A percentile compares a stretch with the other conserved stretches of the same genome.
phyloP scores from a whole-genome alignment of 805 yeast species.

The Candida ortonii region DNA sequence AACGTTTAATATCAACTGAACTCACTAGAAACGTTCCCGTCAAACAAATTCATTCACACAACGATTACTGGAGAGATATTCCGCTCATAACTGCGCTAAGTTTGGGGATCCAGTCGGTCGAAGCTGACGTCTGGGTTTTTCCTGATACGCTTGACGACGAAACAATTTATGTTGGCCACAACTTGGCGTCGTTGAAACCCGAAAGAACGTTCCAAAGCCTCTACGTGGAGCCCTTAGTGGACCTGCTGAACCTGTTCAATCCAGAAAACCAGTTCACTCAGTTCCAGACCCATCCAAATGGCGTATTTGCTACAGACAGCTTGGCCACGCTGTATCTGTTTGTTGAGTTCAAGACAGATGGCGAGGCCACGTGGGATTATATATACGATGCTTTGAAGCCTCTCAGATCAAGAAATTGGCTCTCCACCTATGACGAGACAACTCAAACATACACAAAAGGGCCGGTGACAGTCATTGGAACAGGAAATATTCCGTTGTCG shows the following conservation, averaged over 20 bases:
- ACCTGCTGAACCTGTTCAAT: conserved; percentile 50
- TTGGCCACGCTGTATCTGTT: conserved; percentile 55
- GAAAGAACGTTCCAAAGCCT: conserved; percentile 45
- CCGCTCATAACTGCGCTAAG: conserved; percentile 50
- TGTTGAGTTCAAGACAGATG: conserved; percentile 61
- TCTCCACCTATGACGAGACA: conserved; percentile 46
- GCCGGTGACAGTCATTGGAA: conserved; percentile 60
- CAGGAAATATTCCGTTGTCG: conserved; percentile 61
- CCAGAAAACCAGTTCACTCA: conserved; percentile 23
- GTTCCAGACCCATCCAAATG: conserved; percentile 16
- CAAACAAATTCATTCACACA: conserved; percentile 48
- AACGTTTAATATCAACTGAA: conserved; percentile 18
- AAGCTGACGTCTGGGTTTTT: conserved; percentile 54
- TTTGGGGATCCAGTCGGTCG: conserved; percentile 48
- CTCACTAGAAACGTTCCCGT: conserved; percentile 26
- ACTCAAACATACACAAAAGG: conserved; percentile 39
- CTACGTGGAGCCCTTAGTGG: conserved; percentile 52
- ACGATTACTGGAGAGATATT: conserved; percentile 52
- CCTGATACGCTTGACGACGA: conserved; percentile 23
- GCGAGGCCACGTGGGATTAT: conserved; percentile 46
- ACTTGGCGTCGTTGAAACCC: conserved; percentile 42
- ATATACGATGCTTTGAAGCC: conserved; percentile 45
- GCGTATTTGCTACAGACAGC: conserved; percentile 40
- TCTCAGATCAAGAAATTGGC: conserved; percentile 45
- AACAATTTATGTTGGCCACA: conserved; percentile 60